Base-by-base conservation (phyloP, 1,139 yeast species). In the Suhomyces guaymorum region DNA sequence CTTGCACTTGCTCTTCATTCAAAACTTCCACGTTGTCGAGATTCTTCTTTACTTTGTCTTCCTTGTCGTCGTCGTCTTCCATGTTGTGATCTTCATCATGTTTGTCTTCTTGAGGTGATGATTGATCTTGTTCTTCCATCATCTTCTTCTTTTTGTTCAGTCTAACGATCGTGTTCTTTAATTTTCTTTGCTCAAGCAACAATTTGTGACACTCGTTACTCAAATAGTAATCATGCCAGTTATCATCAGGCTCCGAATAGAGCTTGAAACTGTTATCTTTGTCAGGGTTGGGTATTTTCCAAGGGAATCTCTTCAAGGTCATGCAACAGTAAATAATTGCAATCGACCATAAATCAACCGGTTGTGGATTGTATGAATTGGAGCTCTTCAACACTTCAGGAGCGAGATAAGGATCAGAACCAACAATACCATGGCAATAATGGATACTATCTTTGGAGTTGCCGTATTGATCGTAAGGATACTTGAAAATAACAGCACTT, bases 381-480 rank as follows among this genome's bases (percentile, higher is more conserved):
- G 79, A 74, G 36, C 77, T 75, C 20, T 74, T 75, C 47, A 94
- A 73, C 12, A 90, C 97, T 59, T 92, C 99, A 0, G 99, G 98
- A 1, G 98, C 97, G 53, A 92, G 73, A 55, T 92, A 92, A 4
- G 99, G 99, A 61, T 94, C 99, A 7, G 96, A 87, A 5, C 99
- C 99, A 35, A 92, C 97, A 45, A 92, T 83, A 5, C 98, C 98
- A 47, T 84, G 90, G 32, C 96, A 90, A 49, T 78, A 75, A 28
- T 88, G 88, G 33, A 87, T 72, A 32, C 75, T 77, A 33, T 78
- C 80, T 42, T 66, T 64, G n/a, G 61, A 50, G 39, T 58, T 59
- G 11, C 69, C 68, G 40, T 59, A 57, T 44, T 68, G 70, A 51
- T 89, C 94, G 58, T 85, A 86, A 1, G 97, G 97, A 57, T 90